These are phyloP conservation scores for Limonomyces culmigenus DNA, from an alignment of 1,284 basidiomycete genomes.

Conservation along the genomic window DNA sequence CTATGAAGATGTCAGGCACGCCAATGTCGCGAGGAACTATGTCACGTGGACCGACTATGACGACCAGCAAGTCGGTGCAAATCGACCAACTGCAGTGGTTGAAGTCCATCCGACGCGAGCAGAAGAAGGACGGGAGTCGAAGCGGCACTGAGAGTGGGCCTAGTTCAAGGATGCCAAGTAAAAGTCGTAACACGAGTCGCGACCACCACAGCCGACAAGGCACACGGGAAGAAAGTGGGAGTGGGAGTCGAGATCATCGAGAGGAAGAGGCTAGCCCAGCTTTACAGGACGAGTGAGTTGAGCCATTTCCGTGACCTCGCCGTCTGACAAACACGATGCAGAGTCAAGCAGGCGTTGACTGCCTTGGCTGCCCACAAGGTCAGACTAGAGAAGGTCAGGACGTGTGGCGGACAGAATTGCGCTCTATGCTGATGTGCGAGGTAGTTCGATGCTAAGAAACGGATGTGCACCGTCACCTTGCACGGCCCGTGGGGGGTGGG, in stretches of 20 bases:
- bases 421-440: neutral
- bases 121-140: no score
- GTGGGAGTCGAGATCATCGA: neutral
- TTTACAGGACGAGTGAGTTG: no score
- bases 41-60: no score
- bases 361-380: slow-evolving; percentile 49
- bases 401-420: slow-evolving; percentile 5
- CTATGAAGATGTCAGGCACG: neutral
- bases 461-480: slow-evolving; percentile 74
- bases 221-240: neutral
- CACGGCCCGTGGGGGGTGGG: slow-evolving; percentile 86
- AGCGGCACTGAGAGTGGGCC: neutral
- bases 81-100: neutral
- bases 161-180: neutral
- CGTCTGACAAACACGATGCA: slow-evolving; percentile 16
- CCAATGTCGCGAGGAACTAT: neutral
- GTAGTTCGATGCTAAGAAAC: slow-evolving; percentile 29
- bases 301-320: no score
- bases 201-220: neutral
- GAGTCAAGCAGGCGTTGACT: slow-evolving; percentile 63
- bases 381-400: slow-evolving; percentile 65
- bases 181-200: slow-evolving; percentile 5
- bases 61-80: no score
- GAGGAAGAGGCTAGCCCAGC: neutral
- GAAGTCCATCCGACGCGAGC: neutral